Conservation (phyloP, 805 yeast genomes). For the Wickerhamomyces strasburgensis region DNA sequence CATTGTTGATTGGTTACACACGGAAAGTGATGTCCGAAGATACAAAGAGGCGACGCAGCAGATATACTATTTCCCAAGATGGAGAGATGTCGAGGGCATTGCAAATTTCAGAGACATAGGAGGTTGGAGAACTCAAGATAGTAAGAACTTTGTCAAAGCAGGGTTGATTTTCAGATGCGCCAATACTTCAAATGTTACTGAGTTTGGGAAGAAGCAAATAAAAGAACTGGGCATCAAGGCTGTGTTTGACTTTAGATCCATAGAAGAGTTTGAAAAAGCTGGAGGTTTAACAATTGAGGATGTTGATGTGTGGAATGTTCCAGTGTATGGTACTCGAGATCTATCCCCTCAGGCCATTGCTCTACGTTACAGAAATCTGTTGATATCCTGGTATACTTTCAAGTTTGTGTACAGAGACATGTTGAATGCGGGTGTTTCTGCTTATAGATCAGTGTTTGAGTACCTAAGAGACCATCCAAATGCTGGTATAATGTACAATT, state of each 20-base stretch:
- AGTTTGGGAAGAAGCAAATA: constrained; percentile 39
- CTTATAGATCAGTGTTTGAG: constrained; percentile 47
- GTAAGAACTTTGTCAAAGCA: constrained; percentile 41
- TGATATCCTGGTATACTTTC: constrained; percentile 59
- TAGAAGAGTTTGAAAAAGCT: constrained; percentile 43
- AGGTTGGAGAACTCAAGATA: constrained; percentile 49
- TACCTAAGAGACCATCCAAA: constrained; percentile 50
- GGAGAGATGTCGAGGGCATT: constrained; percentile 63
- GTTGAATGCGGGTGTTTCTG: constrained; percentile 41
- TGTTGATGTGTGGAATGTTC: constrained; percentile 44
- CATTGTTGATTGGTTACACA: constrained; percentile 44
- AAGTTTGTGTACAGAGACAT: constrained; percentile 58
- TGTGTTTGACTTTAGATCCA: constrained; percentile 66
- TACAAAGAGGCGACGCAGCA: constrained; percentile 36
- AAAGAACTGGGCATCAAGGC: constrained; percentile 41
- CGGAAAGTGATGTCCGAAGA: constrained; percentile 46
- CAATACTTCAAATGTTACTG: constrained; percentile 47
- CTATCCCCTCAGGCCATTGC: constrained; percentile 64
- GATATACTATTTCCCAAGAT: constrained; percentile 44
- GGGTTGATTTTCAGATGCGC: constrained; percentile 63
- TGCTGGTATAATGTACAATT: constrained; percentile 59
- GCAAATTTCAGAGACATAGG: constrained; percentile 77
- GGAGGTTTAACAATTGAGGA: constrained; percentile 45
- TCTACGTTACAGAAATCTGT: constrained; percentile 44
- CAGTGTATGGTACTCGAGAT: constrained; percentile 50